Evolutionary conservation across 495 filamentous ascomycete genomes (phyloP), one percentile per base, ranked within the genome.

Genomic region (Talaromyces trachyspermus): DNA sequence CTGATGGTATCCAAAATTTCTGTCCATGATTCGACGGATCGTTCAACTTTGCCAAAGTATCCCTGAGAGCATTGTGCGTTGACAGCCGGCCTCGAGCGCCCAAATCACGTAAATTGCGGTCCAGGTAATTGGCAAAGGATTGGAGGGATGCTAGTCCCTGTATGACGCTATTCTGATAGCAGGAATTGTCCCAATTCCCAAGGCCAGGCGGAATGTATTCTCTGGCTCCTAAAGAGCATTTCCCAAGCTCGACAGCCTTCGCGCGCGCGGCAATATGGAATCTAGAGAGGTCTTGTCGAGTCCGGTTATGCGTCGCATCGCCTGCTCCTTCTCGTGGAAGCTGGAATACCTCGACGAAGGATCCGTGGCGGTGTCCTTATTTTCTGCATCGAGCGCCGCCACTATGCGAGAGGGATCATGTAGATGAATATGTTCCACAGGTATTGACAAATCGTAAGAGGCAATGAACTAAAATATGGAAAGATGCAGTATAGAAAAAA

Each of bases 161-260:
- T 18, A 97, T 80, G 15, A 96, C 85, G 51, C 90, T 95, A 60
- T 99, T 99, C 68, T 97, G 91, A 59, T 92, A 99, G 64, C 94
- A 99, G 1, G 88, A 95, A 57, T 95, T 95, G 63, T 95, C 83
- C 70, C 79, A 84, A 58, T 99, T 99, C 14, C 87, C 87, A 24
- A 97, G 63, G 0, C 94, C 92, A 4, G 88, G 76, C 2, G 88
- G 88, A 22, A 62, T 52, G 26, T 61, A 62, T 12, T 66, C 64
- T 17, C 58, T 63, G n/a, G 36, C 42, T 57, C 29, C 70, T 63
- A 14, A 74, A 59, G 51, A 0, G 69, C 61, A 35, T 51, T 64
- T 27, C 70, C 64, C 25, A 78, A 43, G 3, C 63, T 62, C 41
- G 76, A 58, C 10, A 76, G 44, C 6, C 65, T 62, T 35, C 67